These are phyloP conservation scores for Phytopythium helicoides DNA, from an alignment of 352 stramenopile genomes.

Conservation along the genomic window DNA sequence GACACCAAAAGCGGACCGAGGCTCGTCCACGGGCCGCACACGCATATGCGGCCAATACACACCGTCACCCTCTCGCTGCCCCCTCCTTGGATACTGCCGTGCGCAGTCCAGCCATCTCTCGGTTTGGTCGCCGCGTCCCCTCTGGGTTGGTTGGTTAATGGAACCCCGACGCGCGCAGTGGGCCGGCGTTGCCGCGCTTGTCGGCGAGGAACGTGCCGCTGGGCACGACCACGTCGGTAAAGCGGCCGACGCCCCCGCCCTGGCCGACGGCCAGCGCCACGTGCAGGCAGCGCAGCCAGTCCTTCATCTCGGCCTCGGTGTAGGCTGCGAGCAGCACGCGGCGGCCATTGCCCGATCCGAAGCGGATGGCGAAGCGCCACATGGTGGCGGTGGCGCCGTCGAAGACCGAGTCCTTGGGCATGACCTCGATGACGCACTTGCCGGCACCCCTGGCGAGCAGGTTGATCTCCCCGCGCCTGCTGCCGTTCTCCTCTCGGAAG, in stretches of 20 bases:
- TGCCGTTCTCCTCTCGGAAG: conserved; percentile 67
- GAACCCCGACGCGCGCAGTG: conserved; percentile 49
- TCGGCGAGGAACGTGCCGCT: conserved; percentile 62
- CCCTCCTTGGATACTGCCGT: no score
- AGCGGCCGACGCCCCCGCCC: conserved; percentile 45
- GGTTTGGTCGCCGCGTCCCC: neutral
- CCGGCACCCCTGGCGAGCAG: conserved; percentile 47
- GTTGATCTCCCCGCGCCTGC: conserved; percentile 70
- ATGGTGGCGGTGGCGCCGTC: conserved; percentile 71
- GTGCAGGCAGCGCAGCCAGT: conserved; percentile 79
- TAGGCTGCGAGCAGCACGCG: conserved; percentile 75
- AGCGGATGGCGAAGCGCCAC: conserved; percentile 78
- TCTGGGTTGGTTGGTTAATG: neutral
- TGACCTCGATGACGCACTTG: conserved; percentile 72
- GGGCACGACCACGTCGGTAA: conserved; percentile 68
- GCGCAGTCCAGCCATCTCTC: no score
- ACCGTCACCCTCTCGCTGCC: no score
- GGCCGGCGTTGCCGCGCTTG: conserved; percentile 43
- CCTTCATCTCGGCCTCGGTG: conserved; percentile 81
- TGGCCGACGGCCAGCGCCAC: conserved; percentile 59
- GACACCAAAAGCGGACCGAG: no score
- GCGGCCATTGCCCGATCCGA: conserved; percentile 30
- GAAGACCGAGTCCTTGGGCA: conserved; percentile 79
- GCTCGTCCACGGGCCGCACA: no score
- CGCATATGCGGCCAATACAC: no score